Conservation (phyloP, 177 flowering plant species). For the Vitis hybrid region DNA sequence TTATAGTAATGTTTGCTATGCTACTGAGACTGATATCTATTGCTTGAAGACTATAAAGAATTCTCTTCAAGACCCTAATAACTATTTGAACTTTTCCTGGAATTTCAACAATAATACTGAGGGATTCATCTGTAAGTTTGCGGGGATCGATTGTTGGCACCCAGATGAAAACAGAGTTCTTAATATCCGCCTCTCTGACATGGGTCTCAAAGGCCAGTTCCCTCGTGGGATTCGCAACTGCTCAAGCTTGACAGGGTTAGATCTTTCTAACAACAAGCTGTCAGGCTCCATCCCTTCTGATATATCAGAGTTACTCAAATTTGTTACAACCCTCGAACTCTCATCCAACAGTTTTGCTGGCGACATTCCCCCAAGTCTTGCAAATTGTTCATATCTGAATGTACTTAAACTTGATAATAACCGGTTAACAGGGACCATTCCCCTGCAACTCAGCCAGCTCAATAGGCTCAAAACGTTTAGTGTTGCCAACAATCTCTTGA, state of each 20-base stretch:
- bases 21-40: constrained; percentile 7
- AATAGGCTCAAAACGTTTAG: constrained; percentile 16
- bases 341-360: constrained; percentile 53
- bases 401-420: constrained; percentile 45
- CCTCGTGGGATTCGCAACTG: constrained; percentile 18
- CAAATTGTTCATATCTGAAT: constrained; percentile 45
- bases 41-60: constrained; percentile 10
- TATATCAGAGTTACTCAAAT: background rate
- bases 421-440: constrained; percentile 25
- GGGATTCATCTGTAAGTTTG: constrained; percentile 54
- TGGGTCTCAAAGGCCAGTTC: constrained; percentile 20
- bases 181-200: constrained; percentile 10
- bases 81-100: constrained; percentile 43
- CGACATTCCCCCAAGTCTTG: constrained; percentile 33
- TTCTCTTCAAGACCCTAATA: constrained; percentile 32
- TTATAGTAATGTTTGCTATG: too few species aligned
- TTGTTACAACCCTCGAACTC: constrained; percentile 37
- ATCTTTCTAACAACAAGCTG: constrained; percentile 19
- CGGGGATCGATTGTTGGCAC: constrained; percentile 66
- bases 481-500: constrained; percentile 20
- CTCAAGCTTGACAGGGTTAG: constrained; percentile 13
- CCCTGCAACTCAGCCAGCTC: constrained; percentile 6
- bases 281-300: constrained; percentile 17
- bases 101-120: constrained; percentile 42
- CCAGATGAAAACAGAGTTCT: constrained; percentile 46